Base-by-base conservation (phyloP, 495 filamentous ascomycete species). In the Tuber aestivum region DNA sequence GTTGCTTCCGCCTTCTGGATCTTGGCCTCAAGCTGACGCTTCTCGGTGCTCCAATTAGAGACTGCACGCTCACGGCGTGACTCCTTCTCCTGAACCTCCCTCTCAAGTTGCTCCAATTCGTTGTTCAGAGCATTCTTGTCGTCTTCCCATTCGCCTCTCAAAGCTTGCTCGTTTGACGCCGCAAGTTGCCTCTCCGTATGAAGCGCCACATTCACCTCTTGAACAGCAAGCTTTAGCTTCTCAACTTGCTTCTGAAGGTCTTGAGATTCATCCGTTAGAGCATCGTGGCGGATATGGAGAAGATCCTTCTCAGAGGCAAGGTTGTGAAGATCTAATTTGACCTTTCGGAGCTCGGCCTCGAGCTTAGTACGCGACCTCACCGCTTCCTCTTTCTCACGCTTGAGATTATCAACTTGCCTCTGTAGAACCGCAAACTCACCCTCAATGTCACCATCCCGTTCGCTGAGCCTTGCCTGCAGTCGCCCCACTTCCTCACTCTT, bases 21-120 rank as follows among this genome's bases (percentile, higher is more conserved):
- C 76, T 92, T 89, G 8, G 89, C 85, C 75, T 92, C 87, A 18
- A 95, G 84, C 70, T 86, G 86, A 56, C 89, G 88, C 76, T 86
- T 89, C 76, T 90, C 88, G 37, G 87, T 87, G 41, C 91, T 88
- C 92, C 92, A 94, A 71, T 89, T 88, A 69, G 92, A 90, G 80
- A 89, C 87, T 76, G 92, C 90, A 75, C 90, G 87, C 42, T 90
- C 89, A 84, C 91, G 89, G 37, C 90, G 86, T 42, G 89, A 89
- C 80, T 93, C 90, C 73, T 92, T 91, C 77, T 93, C 91, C 77
- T 91, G 88, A n/a, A 93, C 86, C 74, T 93, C 90, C 45, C 89
- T 89, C 56, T 91, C 88, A 16, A 94, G 87, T 75, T 89, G 86
- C 41, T 92, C 89, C 42, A 93, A 88, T 72, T 93, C 88, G 73